These are phyloP conservation scores for Zoysia matrella DNA, from an alignment of 202 grass and related monocot genomes.

Conservation along the genomic window DNA sequence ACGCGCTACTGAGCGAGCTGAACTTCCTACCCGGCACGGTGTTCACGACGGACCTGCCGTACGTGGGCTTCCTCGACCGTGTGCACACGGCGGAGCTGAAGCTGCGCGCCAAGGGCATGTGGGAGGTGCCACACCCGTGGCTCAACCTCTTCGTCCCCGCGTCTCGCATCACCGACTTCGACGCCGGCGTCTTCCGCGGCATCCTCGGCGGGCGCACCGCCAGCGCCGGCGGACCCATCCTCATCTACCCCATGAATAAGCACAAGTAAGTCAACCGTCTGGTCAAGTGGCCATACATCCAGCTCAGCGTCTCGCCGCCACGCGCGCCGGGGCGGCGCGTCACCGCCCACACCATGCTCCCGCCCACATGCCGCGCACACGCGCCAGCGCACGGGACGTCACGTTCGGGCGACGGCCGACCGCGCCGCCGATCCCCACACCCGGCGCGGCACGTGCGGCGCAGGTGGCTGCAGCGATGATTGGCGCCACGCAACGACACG, in stretches of 20 bases:
- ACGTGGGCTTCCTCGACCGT: slow-evolving; percentile 81
- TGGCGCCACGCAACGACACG: slow-evolving; percentile 20
- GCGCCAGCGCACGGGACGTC: slow-evolving; percentile 23
- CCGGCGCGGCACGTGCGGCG: slow-evolving; percentile 9
- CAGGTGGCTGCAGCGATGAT: slow-evolving; percentile 41
- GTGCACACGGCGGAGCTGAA: slow-evolving; percentile 95
- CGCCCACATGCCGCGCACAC: slow-evolving; percentile 2
- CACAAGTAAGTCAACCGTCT: slow-evolving; percentile 57
- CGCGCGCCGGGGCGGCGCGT: slow-evolving; percentile 14
- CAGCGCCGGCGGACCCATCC: slow-evolving; percentile 79
- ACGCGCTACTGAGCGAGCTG: slow-evolving; percentile 69
- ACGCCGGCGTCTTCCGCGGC: slow-evolving; percentile 75
- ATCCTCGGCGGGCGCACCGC: slow-evolving; percentile 81
- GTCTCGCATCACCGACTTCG: slow-evolving; percentile 85
- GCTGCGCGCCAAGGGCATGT: slow-evolving; percentile 79
- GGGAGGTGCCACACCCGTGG: slow-evolving; percentile 99
- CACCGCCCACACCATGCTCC: background rate
- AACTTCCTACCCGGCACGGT: slow-evolving; percentile 71
- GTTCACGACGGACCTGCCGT: slow-evolving; percentile 90
- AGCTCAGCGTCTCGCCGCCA: background rate
- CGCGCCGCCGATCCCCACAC: background rate
- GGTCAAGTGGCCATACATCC: background rate
- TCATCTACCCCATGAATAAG: slow-evolving; percentile 98
- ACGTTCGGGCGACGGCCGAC: slow-evolving; percentile 27
- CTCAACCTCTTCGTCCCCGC: slow-evolving; percentile 97